Percentiles rank a stretch among this genome's conserved stretches.
Conservation (phyloP, 371 early-diverging fungal species). For the Rhizopus microsporus region DNA sequence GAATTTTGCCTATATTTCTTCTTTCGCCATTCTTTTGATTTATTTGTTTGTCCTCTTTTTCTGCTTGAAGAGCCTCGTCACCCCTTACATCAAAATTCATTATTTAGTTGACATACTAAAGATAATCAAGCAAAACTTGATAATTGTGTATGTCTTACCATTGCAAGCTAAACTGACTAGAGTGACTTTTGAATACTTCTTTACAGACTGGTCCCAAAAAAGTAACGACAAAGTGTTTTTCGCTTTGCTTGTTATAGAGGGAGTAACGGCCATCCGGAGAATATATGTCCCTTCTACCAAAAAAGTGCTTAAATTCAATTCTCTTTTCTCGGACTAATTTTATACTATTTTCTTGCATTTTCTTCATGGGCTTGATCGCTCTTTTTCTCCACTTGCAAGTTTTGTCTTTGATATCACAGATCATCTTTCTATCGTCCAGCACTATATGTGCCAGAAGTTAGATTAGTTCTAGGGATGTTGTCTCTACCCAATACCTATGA, state of each 20-base stretch:
- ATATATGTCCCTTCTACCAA: no score
- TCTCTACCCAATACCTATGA: no score
- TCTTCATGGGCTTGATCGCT: no score
- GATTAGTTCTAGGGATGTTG: no score
- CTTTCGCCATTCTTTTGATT: conserved; percentile 2
- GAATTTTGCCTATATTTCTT: neutral
- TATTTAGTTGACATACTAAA: neutral
- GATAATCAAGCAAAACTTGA: neutral
- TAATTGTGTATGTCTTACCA: conserved; percentile 3
- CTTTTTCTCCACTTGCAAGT: no score
- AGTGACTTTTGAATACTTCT: neutral
- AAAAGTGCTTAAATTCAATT: no score
- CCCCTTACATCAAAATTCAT: neutral
- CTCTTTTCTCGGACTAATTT: no score
- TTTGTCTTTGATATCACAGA: no score
- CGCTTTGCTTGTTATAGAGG: neutral
- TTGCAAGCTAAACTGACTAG: neutral
- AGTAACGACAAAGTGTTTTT: neutral
- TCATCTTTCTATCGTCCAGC: no score
- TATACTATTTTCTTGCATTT: no score
- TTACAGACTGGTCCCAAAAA: neutral
- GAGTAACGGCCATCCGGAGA: no score
- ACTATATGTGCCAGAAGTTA: no score
- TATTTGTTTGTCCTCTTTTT: conserved; percentile 2
- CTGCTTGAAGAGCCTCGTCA: neutral